Percentiles rank a stretch among this genome's conserved stretches.
These are phyloP conservation scores for Oropetium thomaeum DNA, from an alignment of 176 grass and related monocot species.

Conservation along the genomic window DNA sequence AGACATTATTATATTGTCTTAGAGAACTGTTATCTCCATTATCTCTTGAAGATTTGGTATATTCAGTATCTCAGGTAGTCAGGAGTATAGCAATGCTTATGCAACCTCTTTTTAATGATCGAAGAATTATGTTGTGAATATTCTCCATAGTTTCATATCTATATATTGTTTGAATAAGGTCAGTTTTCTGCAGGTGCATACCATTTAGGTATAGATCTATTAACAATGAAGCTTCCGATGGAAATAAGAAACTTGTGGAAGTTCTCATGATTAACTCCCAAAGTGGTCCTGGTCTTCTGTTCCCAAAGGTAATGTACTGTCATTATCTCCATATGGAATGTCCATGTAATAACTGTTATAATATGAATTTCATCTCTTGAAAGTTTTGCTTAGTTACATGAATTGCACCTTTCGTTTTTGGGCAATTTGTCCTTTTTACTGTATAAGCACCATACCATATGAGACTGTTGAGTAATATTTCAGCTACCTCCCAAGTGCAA, in stretches of 20 bases:
- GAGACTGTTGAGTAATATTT: background rate
- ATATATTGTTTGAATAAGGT: constrained; percentile 9
- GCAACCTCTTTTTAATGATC: background rate
- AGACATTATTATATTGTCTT: background rate
- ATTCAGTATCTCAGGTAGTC: background rate
- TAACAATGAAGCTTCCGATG: constrained; percentile 31
- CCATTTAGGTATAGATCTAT: constrained; percentile 77
- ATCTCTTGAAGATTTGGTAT: background rate
- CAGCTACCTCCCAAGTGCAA: background rate
- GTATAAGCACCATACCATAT: background rate
- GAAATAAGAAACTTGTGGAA: constrained; percentile 65
- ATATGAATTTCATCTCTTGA: background rate
- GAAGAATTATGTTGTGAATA: background rate
- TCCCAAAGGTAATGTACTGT: constrained; percentile 75
- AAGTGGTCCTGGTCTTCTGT: constrained; percentile 86
- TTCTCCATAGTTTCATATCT: constrained; percentile 8
- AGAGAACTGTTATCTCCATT: background rate
- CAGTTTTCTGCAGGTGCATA: constrained; percentile 73
- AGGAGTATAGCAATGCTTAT: background rate
- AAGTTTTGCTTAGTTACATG: background rate
- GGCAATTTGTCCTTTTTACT: background rate
- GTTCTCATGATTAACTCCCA: constrained; percentile 99
- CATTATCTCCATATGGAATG: constrained; percentile 8
- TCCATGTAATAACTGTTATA: constrained; percentile 7
- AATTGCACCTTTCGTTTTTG: background rate